A percentile compares a stretch with the other conserved stretches of the same genome.
phyloP scores from a whole-genome alignment of 306 rosid genomes.

The Quillaja saponaria region DNA sequence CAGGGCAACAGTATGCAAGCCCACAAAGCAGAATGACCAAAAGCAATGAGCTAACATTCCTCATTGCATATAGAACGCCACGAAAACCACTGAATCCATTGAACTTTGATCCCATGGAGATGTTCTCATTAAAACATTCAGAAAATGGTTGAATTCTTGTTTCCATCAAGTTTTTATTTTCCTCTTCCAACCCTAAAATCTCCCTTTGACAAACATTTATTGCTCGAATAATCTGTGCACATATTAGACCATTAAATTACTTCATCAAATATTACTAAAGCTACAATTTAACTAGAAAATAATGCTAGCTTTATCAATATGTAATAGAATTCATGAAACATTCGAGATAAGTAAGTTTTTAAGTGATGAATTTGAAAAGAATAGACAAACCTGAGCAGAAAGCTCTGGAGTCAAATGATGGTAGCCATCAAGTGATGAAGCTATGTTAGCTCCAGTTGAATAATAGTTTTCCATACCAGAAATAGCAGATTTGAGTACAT shows the following conservation, averaged over 20 bases:
- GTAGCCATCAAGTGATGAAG: constrained; percentile 50
- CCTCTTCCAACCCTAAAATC: constrained; percentile 65
- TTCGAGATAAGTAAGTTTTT: constrained; percentile 1
- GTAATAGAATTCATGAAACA: constrained; percentile 6
- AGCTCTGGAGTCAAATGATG: constrained; percentile 53
- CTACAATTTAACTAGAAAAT: not conserved
- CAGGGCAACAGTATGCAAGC: constrained; percentile 63
- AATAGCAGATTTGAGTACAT: constrained; percentile 67
- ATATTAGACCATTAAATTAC: not conserved
- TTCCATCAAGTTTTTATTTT: constrained; percentile 62
- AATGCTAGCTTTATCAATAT: constrained; percentile 2
- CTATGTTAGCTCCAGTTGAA: constrained; percentile 40
- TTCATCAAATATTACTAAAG: not conserved
- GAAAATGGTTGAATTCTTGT: constrained; percentile 66
- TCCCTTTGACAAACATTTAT: constrained; percentile 70
- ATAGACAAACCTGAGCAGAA: constrained; percentile 55
- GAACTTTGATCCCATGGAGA: constrained; percentile 50
- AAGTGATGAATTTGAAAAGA: not conserved
- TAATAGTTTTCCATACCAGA: constrained; percentile 59
- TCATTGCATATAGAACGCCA: constrained; percentile 78
- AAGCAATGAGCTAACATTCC: constrained; percentile 66
- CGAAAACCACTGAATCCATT: constrained; percentile 83
- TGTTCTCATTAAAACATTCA: constrained; percentile 38
- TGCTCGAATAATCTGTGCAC: constrained; percentile 49
- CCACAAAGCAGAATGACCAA: constrained; percentile 61